A percentile compares a stretch with the other conserved stretches of the same genome.
Conservation (phyloP, 1,284 basidiomycete species). For the Sporisorium sorghi region DNA sequence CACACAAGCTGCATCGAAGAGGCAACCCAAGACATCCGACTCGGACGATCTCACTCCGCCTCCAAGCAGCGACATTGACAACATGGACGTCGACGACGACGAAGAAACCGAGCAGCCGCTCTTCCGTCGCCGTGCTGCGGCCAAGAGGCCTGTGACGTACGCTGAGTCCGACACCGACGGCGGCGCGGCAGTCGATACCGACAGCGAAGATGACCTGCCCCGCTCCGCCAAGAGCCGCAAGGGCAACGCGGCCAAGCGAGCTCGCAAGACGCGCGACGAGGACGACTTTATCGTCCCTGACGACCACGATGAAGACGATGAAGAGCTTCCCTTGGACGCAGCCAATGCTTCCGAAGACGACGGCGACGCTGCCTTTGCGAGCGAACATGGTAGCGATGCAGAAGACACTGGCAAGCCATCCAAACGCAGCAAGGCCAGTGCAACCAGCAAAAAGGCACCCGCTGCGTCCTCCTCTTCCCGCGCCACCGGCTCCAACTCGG, state of each 20-base stretch:
- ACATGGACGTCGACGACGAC: conserved; percentile 46
- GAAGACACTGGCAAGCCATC: conserved; percentile 19
- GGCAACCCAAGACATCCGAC: conserved; percentile 11
- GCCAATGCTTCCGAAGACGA: conserved; percentile 29
- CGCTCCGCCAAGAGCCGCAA: conserved; percentile 19
- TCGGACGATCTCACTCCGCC: conserved; percentile 49
- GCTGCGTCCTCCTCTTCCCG: conserved; percentile 19
- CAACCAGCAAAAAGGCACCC: conserved; percentile 11
- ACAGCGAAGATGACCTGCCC: conserved; percentile 41
- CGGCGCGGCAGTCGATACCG: conserved; percentile 26
- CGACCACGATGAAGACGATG: conserved; percentile 43
- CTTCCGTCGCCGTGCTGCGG: conserved; percentile 44
- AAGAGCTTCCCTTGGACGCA: conserved; percentile 36
- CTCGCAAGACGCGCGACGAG: conserved; percentile 41
- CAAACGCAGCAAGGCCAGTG: conserved; percentile 16
- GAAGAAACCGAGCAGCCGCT: conserved; percentile 42
- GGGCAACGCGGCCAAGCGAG: conserved; percentile 28
- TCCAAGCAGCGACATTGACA: conserved; percentile 35
- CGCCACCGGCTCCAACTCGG: conserved; percentile 18
- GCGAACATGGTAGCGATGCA: conserved; percentile 29
- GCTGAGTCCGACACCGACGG: conserved; percentile 58
- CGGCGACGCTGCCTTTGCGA: conserved; percentile 10
- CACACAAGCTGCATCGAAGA: conserved; percentile 9
- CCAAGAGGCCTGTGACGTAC: conserved; percentile 53
- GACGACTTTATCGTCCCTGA: conserved; percentile 62